These are phyloP conservation scores for Salvia hispanica DNA, from an alignment of 257 asterid species.

Conservation along the genomic window DNA sequence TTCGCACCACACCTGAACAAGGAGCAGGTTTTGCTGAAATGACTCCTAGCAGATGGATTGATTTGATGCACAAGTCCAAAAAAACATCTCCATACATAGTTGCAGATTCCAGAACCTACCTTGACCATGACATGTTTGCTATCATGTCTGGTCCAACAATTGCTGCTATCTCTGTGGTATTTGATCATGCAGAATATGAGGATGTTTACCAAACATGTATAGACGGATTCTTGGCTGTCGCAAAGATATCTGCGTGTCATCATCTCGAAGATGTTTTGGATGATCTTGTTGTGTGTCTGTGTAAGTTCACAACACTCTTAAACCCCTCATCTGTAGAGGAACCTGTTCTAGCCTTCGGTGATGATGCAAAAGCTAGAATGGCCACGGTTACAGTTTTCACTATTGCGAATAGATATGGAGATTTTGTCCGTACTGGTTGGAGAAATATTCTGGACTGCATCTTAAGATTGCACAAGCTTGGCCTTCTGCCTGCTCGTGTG, in stretches of 20 bases:
- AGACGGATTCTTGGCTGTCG: conserved; percentile 93
- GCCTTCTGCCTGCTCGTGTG: conserved; percentile 96
- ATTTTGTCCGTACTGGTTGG: conserved; percentile 92
- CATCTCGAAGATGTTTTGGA: conserved; percentile 95
- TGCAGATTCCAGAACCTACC: conserved; percentile 82
- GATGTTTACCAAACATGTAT: conserved; percentile 93
- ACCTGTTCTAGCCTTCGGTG: conserved; percentile 94
- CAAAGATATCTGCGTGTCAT: conserved; percentile 93
- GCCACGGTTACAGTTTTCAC: conserved; percentile 93
- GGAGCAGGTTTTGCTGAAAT: conserved; percentile 89
- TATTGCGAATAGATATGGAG: conserved; percentile 89
- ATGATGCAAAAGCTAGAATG: conserved; percentile 94
- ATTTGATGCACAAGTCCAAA: conserved; percentile 83
- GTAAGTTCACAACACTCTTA: conserved; percentile 87
- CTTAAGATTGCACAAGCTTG: conserved; percentile 89
- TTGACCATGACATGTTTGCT: conserved; percentile 97
- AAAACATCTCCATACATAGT: conserved; percentile 74
- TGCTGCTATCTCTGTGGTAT: conserved; percentile 96
- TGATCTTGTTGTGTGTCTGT: conserved; percentile 91
- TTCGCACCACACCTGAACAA: conserved; percentile 93
- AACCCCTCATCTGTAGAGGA: conserved; percentile 86
- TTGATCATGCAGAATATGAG: conserved; percentile 92
- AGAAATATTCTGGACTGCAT: conserved; percentile 91
- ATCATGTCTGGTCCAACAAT: conserved; percentile 97
- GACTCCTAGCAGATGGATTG: conserved; percentile 97